Conservation (phyloP, 2,329 filamentous ascomycete species). For the Botrytis pseudocinerea region DNA sequence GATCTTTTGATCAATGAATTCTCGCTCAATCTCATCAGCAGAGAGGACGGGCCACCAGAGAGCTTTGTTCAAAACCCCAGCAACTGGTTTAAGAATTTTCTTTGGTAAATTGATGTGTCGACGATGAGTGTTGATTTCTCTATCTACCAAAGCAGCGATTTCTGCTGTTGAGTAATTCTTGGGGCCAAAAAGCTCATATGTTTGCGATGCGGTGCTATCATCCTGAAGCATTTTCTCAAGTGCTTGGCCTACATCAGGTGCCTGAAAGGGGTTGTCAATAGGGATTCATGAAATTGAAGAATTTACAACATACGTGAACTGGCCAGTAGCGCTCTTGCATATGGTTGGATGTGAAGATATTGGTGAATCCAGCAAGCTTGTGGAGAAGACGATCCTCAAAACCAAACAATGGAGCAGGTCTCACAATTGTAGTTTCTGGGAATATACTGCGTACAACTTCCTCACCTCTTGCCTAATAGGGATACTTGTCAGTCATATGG, state of each 20-base stretch:
- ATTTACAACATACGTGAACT: slow-evolving; percentile 66
- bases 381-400: slow-evolving; percentile 92
- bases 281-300: neutral
- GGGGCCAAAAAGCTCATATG: slow-evolving; percentile 91
- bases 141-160: slow-evolving; percentile 84
- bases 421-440: slow-evolving; percentile 95
- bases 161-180: slow-evolving; percentile 88
- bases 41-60: slow-evolving; percentile 89
- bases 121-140: slow-evolving; percentile 86
- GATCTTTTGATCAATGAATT: slow-evolving; percentile 91
- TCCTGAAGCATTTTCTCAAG: slow-evolving; percentile 90
- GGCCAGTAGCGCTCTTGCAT: slow-evolving; percentile 90
- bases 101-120: slow-evolving; percentile 92
- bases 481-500: neutral
- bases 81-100: slow-evolving; percentile 71
- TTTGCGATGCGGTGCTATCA: slow-evolving; percentile 85
- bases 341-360: slow-evolving; percentile 87
- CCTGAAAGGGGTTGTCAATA: slow-evolving; percentile 49
- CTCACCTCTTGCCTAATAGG: slow-evolving; percentile 69
- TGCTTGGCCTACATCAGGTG: slow-evolving; percentile 84
- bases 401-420: slow-evolving; percentile 90
- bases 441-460: slow-evolving; percentile 83
- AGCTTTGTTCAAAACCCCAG: slow-evolving; percentile 72
- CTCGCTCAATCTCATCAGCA: slow-evolving; percentile 82
- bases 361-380: slow-evolving; percentile 76